These are phyloP conservation scores for Tetracentron sinense DNA, from an alignment of 164 flowering plant genomes.

Conservation along the genomic window DNA sequence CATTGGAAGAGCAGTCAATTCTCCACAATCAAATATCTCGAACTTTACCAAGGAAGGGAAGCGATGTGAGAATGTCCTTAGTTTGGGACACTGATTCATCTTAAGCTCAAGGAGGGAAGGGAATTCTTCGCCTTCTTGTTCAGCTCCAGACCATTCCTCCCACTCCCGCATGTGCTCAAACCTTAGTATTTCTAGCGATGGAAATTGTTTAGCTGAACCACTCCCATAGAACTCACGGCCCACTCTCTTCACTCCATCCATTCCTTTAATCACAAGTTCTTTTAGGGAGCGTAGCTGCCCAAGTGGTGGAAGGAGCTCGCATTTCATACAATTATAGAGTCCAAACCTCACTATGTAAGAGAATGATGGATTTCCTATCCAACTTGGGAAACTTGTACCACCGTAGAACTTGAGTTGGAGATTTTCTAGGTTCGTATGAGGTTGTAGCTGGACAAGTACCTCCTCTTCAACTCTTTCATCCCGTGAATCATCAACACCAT, in stretches of 20 bases:
- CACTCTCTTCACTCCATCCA: conserved; percentile 8
- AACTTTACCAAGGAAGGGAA: not conserved
- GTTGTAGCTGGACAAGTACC: no score
- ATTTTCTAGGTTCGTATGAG: no score
- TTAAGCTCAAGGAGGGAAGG: conserved; percentile 19
- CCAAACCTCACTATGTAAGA: no score
- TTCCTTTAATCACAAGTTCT: conserved; percentile 1
- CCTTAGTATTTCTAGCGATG: conserved; percentile 9
- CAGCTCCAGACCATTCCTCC: conserved; percentile 16
- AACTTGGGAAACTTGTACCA: no score
- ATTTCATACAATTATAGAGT: no score
- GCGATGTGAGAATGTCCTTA: not conserved
- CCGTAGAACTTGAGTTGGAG: no score
- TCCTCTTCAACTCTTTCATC: no score
- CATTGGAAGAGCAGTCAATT: conserved; percentile 3
- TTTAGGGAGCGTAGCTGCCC: conserved; percentile 30
- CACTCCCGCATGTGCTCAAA: conserved; percentile 17
- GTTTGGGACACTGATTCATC: conserved; percentile 13
- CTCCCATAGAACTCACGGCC: conserved; percentile 21
- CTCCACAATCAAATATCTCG: not conserved
- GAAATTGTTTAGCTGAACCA: conserved; percentile 13
- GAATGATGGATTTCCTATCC: no score
- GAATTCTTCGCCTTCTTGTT: conserved; percentile 4
- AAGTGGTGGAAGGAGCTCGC: conserved; percentile 32
- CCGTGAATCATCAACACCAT: no score